Evolutionary conservation across 2,329 filamentous ascomycete species (phyloP), one percentile per base, ranked within the genome.

Genomic region (Trichoderma sp.): DNA sequence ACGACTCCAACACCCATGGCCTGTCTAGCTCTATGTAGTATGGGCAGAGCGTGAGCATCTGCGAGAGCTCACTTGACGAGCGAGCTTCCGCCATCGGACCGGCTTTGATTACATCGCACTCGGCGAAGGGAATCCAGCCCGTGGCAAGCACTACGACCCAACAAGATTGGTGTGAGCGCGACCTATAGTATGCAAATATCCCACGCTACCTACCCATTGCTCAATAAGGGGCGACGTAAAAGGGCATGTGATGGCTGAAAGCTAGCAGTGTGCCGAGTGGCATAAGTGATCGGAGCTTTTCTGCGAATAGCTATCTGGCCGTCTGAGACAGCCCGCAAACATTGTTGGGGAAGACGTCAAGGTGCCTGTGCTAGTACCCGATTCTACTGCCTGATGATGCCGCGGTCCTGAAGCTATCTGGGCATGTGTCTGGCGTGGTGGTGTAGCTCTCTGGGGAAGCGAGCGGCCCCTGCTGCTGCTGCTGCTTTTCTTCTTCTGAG

Each of bases 361-460:
- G 16, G 56, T 68, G 56, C 37, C 53, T 66, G 63, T 66, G 63
- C 63, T 47, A 66, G 53, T 57, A 57, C 53, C 63, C 63, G 43
- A 58, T 55, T 29, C 40, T 37, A 59, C 16, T 37, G 55, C 64
- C 64, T 40, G 55, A 52, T 52, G 63, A 58, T 56, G 21, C 33
- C 57, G 62, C 47, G 16, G 29, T 33, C 33, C 35, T 33, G 37
- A 35, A 19, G 33, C 33, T 21, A 64, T 53, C 47, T n/a, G 47
- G 52, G 6, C 16, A 35, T 53, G 49, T 52, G 52, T 35, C 14
- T 53, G 49, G 21, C 40, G 47, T 35, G 14, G 19, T 43, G 40
- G 40, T 35, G 52, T 57, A 14, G 11, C 33, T 35, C 31, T 43
- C 43, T 43, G 29, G 33, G 14, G 31, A 37, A 59, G 35, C 19